Evolutionary conservation across 2,329 filamentous ascomycete genomes (phyloP).

Genomic region (Aspergillus novoparasiticus): DNA sequence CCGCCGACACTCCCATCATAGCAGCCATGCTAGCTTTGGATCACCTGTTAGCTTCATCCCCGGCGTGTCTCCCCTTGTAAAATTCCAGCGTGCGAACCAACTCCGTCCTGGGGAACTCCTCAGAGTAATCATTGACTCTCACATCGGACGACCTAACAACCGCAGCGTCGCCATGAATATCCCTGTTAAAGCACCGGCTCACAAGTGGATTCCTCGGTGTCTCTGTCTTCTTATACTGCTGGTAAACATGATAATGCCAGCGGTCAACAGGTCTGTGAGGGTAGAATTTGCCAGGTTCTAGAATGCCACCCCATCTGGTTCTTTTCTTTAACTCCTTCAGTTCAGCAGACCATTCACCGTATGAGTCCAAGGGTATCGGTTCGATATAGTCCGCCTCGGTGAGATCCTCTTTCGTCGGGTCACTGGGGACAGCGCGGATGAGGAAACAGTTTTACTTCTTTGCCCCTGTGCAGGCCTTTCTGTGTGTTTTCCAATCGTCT

Average conservation of each 20-base stretch:
- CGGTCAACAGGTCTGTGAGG: neutral
- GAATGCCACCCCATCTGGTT: neutral
- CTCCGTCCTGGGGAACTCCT: neutral
- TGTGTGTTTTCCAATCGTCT: neutral
- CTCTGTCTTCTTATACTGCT: neutral
- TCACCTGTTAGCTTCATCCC: neutral
- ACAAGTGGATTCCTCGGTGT: neutral
- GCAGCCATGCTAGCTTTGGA: neutral
- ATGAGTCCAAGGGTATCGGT: slow-evolving; percentile 6
- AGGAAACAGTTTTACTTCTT: slow-evolving; percentile 11
- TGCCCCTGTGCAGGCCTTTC: neutral
- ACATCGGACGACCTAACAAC: neutral
- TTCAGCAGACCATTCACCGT: slow-evolving; percentile 7
- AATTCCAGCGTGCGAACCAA: neutral
- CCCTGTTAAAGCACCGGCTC: neutral
- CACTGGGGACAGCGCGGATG: neutral
- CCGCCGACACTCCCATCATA: neutral
- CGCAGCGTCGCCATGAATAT: neutral
- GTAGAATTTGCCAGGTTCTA: neutral
- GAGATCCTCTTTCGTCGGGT: neutral
- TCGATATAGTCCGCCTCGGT: slow-evolving; percentile 12
- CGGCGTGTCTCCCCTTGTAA: neutral
- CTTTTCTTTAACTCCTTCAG: neutral
- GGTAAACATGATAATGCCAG: neutral
- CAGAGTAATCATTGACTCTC: neutral